Percentiles rank a stretch among this genome's conserved stretches.
phyloP scores from a whole-genome alignment of 78 protist species.

The Planoprotostelium fungivorum region DNA sequence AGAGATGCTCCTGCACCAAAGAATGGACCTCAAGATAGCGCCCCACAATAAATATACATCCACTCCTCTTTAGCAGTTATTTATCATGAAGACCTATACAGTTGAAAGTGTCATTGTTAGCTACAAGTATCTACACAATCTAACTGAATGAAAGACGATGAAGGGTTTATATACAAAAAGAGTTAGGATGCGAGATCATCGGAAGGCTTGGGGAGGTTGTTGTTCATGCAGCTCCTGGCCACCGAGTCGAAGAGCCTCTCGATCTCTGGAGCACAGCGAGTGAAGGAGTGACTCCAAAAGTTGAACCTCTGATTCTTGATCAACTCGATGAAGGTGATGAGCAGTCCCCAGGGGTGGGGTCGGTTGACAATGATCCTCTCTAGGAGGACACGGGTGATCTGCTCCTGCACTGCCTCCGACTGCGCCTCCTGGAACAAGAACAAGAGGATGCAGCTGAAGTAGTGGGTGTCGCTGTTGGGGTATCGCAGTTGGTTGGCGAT shows the following conservation, averaged over 20 bases:
- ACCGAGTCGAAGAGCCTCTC: conserved; percentile 89
- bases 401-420: conserved; percentile 82
- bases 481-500: conserved; percentile 97
- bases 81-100: too few species aligned
- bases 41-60: too few species aligned
- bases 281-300: conserved; percentile 85
- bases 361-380: conserved; percentile 93
- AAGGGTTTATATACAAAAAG: too few species aligned
- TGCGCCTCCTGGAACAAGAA: conserved; percentile 73
- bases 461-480: conserved; percentile 96
- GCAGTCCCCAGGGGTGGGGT: conserved; percentile 99
- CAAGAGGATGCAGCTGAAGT: conserved; percentile 91
- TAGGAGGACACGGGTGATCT: conserved; percentile 91
- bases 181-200: too few species aligned
- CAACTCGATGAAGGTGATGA: conserved; percentile 95
- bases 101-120: too few species aligned
- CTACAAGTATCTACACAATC: too few species aligned
- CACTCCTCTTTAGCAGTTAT: too few species aligned
- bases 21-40: too few species aligned
- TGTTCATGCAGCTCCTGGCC: conserved; percentile 61
- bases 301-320: conserved; percentile 87
- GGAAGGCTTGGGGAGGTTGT: too few species aligned
- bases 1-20: too few species aligned
- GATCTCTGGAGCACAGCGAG: conserved; percentile 87
- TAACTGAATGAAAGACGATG: too few species aligned